Percentiles rank a stretch among this genome's conserved stretches.
phyloP scores from a whole-genome alignment of 2,329 filamentous ascomycete genomes.

The Pestalotiopsis sp. region DNA sequence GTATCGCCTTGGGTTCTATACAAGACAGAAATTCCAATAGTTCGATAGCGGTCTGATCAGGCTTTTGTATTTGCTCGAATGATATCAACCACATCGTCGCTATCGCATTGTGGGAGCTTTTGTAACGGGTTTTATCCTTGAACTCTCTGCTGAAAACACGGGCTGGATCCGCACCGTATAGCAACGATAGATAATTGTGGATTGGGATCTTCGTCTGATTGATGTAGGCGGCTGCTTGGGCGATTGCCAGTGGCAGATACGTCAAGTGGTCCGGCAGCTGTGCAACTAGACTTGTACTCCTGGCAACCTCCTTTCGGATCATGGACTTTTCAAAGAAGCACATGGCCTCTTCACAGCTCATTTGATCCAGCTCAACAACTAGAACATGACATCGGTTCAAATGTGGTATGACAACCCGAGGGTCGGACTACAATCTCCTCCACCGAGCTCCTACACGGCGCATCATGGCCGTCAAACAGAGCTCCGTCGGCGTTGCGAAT shows the following conservation, averaged over 20 bases:
- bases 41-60: constrained; percentile 29
- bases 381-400: no score
- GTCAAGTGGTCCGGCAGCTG: constrained; percentile 33
- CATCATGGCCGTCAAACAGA: no score
- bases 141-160: constrained; percentile 34
- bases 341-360: constrained; percentile 27
- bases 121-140: constrained; percentile 24
- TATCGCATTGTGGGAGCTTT: constrained; percentile 31
- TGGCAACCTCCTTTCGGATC: constrained; percentile 16
- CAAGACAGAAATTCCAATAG: constrained; percentile 39
- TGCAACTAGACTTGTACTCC: constrained; percentile 11
- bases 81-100: constrained; percentile 40
- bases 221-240: constrained; percentile 39
- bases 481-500: no score
- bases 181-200: constrained; percentile 32
- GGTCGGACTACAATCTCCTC: no score
- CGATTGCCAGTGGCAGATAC: constrained; percentile 39
- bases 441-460: no score
- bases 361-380: constrained; percentile 28
- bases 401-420: no score
- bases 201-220: constrained; percentile 27
- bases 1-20: constrained; percentile 40
- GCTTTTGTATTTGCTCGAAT: constrained; percentile 35
- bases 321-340: constrained; percentile 26
- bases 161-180: constrained; percentile 28